phyloP scores from a whole-genome alignment of 768 basidiomycete genomes.

The Leccinum subgranulosum region DNA sequence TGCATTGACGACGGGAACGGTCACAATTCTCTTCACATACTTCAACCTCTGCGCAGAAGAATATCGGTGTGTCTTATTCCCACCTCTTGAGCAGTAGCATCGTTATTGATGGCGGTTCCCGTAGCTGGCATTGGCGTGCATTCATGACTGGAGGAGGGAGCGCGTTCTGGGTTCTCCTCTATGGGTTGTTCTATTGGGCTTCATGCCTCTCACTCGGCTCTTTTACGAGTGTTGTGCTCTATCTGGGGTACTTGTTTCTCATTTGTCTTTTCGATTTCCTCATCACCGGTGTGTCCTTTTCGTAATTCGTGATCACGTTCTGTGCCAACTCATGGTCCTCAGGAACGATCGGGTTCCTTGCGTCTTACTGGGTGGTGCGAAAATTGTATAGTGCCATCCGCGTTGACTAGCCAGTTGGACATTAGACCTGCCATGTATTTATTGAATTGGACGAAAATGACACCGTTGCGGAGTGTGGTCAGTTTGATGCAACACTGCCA shows the following conservation, averaged over 20 bases:
- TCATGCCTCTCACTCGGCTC: constrained; percentile 85
- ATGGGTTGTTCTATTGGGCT: constrained; percentile 87
- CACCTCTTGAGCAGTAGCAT: background rate
- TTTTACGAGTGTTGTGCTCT: constrained; percentile 75
- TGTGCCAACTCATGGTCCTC: constrained; percentile 6
- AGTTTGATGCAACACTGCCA: background rate
- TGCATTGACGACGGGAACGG: constrained; percentile 84
- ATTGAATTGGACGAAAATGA: constrained; percentile 3
- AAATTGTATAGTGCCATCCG: constrained; percentile 80
- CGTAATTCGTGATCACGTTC: background rate
- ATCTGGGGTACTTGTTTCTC: constrained; percentile 87
- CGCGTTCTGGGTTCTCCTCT: constrained; percentile 86
- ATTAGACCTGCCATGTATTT: constrained; percentile 7
- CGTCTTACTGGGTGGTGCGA: constrained; percentile 88
- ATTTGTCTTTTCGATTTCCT: constrained; percentile 84
- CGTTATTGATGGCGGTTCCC: constrained; percentile 1
- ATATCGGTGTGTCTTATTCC: constrained; percentile 71
- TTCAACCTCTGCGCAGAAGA: constrained; percentile 94
- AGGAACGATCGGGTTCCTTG: constrained; percentile 91
- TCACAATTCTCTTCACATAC: constrained; percentile 85
- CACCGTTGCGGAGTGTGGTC: background rate
- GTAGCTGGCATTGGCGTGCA: constrained; percentile 96
- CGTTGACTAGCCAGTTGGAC: constrained; percentile 47
- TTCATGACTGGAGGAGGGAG: constrained; percentile 92
- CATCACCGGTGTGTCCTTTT: constrained; percentile 58